Percentiles rank a stretch among this genome's conserved stretches.
These are phyloP conservation scores for Exophiala sp. DNA, from an alignment of 2,329 filamentous ascomycete genomes.

Conservation along the genomic window DNA sequence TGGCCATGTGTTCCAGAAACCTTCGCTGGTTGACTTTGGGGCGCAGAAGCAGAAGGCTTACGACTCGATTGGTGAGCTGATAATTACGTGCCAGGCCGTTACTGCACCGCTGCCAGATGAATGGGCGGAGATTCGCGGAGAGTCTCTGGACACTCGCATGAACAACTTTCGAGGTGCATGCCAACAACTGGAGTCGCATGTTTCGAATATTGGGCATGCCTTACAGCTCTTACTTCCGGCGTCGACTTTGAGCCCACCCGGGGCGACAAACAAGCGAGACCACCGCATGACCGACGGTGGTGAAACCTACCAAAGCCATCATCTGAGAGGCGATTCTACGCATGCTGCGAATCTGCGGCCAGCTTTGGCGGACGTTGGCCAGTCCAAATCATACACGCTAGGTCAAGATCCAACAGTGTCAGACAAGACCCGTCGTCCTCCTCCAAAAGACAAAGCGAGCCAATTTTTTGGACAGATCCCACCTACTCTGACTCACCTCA, in stretches of 20 bases:
- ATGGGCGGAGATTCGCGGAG: conserved; percentile 87
- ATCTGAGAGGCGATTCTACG: conserved; percentile 42
- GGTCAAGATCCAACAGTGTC: conserved; percentile 31
- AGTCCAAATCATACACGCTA: conserved; percentile 38
- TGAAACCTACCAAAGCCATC: conserved; percentile 49
- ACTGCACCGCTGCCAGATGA: conserved; percentile 87
- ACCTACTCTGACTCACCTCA: conserved; percentile 31
- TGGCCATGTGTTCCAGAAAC: conserved; percentile 71
- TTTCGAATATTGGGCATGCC: conserved; percentile 80
- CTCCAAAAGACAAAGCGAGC: conserved; percentile 43
- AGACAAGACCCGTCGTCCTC: conserved; percentile 36
- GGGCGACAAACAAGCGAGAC: conserved; percentile 50
- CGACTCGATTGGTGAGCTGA: conserved; percentile 83
- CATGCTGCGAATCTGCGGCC: conserved; percentile 12
- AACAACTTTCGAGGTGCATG: conserved; percentile 72
- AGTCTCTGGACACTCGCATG: conserved; percentile 79
- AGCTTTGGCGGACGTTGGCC: conserved; percentile 38
- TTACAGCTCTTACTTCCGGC: conserved; percentile 77
- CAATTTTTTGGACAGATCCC: conserved; percentile 45
- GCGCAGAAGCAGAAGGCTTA: conserved; percentile 90
- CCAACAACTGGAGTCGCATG: conserved; percentile 75
- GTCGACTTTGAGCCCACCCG: conserved; percentile 55
- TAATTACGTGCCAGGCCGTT: conserved; percentile 84
- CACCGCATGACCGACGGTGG: conserved; percentile 30
- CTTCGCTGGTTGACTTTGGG: conserved; percentile 79